Evolutionary conservation across 2,329 filamentous ascomycete species (phyloP), one percentile per base, ranked within the genome.

Genomic region (Annulohypoxylon truncatum): DNA sequence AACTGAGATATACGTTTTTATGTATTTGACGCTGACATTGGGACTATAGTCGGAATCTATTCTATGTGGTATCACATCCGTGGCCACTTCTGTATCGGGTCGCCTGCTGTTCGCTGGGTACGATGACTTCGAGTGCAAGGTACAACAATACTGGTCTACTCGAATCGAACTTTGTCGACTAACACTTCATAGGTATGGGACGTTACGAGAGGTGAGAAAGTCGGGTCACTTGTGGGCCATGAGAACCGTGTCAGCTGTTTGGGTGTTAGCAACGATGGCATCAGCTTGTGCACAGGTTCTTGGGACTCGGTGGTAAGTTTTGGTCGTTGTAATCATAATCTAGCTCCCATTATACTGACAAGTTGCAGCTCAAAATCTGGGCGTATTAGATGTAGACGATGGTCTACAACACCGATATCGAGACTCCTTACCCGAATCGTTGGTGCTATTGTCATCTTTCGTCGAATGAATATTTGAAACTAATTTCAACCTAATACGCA

Each of bases 41-140:
- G 46, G 44, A 40, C 69, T n/a, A 6, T 76, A 98, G 94, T 97
- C 95, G 75, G 94, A 97, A 78, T 95, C 97, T 76, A 97, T 97
- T 74, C 89, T 97, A 55, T 99, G 96, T 79, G 96, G 96, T 75
- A 98, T 99, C 76, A 99, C 96, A 22, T 99, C 96, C 3, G 96
- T 99, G 50, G 96, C 95, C 64, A 98, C 97, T 75, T 99, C 96
- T 13, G 95, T 99, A 12, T 99, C 96, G 62, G 96, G 96, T 64
- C 90, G 96, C 78, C 84, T 99, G 75, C 84, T 99, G 40, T 99
- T 99, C 79, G 96, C 96, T 60, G 96, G 96, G 72, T 99, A 99
- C 77, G 96, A 99, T 77, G 96, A 99, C 79, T 99, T 97, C 76
- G 96, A 99, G 82, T 99, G 96, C 94, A 99, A 98, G 91, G 95